Conservation (phyloP, 306 rosid species). For the Fragaria ananassa region DNA sequence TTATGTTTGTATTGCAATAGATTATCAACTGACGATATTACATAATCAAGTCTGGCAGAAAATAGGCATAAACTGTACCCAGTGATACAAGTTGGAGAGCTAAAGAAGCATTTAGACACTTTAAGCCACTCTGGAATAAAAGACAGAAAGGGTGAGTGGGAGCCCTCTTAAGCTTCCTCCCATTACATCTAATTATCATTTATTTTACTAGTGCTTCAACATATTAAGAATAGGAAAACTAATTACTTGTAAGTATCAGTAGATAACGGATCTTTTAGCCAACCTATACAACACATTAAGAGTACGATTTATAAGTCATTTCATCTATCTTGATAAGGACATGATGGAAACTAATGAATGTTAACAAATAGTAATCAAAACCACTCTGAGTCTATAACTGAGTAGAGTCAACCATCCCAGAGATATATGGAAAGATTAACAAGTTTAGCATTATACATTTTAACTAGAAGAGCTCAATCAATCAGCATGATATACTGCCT, state of each 20-base stretch:
- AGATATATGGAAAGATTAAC: background rate
- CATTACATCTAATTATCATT: background rate
- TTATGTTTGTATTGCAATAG: background rate
- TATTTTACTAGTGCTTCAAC: background rate
- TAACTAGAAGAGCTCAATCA: background rate
- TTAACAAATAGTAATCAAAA: background rate
- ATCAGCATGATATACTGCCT: conserved; percentile 4
- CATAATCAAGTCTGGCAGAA: background rate
- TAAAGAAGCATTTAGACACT: background rate
- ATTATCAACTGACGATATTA: background rate
- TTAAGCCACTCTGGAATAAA: background rate
- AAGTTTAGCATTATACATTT: background rate
- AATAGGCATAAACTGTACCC: background rate
- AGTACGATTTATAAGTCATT: background rate
- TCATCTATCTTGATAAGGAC: background rate
- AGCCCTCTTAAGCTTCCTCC: background rate
- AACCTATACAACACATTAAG: background rate
- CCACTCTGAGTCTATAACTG: background rate
- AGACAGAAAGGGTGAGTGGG: background rate
- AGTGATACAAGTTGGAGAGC: background rate
- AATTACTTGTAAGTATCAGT: background rate
- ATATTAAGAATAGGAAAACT: background rate
- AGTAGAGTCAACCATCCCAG: background rate
- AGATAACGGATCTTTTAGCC: background rate
- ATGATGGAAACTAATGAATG: background rate